A percentile compares a stretch with the other conserved stretches of the same genome.
These are phyloP conservation scores for Puccinia horiana DNA, from an alignment of 1,284 basidiomycete species.

Conservation along the genomic window DNA sequence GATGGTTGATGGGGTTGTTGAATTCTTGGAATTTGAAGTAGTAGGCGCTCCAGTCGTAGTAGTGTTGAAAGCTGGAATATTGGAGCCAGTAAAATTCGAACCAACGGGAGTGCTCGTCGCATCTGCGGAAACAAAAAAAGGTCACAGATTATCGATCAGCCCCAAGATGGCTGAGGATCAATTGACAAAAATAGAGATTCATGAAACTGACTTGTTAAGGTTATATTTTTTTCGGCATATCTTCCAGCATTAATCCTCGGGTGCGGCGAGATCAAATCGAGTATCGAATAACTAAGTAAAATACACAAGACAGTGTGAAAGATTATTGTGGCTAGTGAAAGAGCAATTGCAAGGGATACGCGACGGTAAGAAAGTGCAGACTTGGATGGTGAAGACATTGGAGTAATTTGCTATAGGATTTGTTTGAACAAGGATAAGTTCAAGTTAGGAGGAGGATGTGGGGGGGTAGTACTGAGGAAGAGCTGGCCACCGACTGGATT, in stretches of 20 bases:
- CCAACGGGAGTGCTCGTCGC: neutral
- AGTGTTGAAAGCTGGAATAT: neutral
- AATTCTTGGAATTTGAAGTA: neutral
- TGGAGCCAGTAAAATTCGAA: neutral
- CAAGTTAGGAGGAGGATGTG: neutral
- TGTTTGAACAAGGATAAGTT: neutral
- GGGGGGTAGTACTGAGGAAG: neutral
- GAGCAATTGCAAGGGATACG: neutral
- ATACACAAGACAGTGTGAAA: constrained; percentile 33
- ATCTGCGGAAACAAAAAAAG: neutral
- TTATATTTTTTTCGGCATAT: neutral
- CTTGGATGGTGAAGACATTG: constrained; percentile 16
- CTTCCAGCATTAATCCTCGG: constrained; percentile 22
- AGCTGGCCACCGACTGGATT: neutral
- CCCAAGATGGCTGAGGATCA: neutral
- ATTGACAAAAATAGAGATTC: neutral
- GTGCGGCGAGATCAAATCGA: constrained; percentile 39
- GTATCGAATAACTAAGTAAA: constrained; percentile 32
- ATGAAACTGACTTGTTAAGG: neutral
- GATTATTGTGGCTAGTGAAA: constrained; percentile 22
- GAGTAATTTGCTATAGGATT: neutral
- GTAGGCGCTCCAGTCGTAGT: neutral
- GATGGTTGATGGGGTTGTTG: neutral
- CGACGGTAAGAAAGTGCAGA: constrained; percentile 4
- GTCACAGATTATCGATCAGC: too few species aligned